phyloP scores from a whole-genome alignment of 805 yeast genomes.

The Diddensiella santjacobensis region DNA sequence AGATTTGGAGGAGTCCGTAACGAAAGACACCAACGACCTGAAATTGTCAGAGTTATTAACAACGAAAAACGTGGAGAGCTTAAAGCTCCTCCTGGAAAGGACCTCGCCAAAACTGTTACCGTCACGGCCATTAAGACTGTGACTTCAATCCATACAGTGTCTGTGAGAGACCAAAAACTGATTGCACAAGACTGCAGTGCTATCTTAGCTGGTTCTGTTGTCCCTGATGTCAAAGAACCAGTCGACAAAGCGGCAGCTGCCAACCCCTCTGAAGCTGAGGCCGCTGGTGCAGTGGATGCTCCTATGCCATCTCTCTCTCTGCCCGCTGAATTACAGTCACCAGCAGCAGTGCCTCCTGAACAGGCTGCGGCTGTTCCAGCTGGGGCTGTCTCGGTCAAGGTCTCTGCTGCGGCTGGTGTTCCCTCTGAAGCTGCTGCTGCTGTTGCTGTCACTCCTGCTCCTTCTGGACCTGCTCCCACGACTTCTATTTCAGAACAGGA shows the following conservation, averaged over 20 bases:
- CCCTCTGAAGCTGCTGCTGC: neutral
- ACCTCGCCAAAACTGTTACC: neutral
- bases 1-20: neutral
- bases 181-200: neutral
- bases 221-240: neutral
- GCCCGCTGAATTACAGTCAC: neutral
- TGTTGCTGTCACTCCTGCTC: neutral
- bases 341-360: neutral
- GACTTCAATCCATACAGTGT: neutral
- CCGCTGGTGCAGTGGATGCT: neutral
- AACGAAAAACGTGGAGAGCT: neutral
- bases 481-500: neutral
- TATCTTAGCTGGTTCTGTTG: neutral
- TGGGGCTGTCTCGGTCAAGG: neutral
- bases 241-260: neutral
- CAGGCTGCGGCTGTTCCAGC: neutral
- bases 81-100: neutral
- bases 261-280: neutral
- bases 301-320: neutral
- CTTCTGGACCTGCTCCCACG: neutral
- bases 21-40: neutral
- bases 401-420: neutral
- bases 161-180: neutral
- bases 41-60: neutral
- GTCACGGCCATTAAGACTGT: conserved; percentile 1